A percentile compares a stretch with the other conserved stretches of the same genome.
Evolutionary conservation across 345 rosid species (phyloP).

Genomic region (Murraya paniculata): DNA sequence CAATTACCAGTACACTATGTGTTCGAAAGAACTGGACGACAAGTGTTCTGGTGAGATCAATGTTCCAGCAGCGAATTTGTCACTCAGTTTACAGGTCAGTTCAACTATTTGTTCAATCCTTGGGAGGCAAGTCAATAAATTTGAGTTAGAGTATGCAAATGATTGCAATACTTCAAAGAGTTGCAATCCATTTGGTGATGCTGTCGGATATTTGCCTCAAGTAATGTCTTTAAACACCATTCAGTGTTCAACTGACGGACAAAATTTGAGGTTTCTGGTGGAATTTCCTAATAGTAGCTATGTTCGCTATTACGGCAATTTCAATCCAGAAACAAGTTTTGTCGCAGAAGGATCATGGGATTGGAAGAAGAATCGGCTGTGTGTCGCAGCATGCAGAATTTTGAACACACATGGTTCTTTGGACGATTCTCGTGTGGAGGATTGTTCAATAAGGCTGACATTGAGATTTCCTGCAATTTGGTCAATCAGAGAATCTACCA

Average conservation of each 20-base stretch:
- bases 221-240: slow-evolving; percentile 18
- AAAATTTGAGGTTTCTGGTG: slow-evolving; percentile 19
- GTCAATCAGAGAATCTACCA: slow-evolving; percentile 23
- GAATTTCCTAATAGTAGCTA: slow-evolving; percentile 18
- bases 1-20: slow-evolving; percentile 20
- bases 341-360: slow-evolving; percentile 40
- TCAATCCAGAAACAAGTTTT: slow-evolving; percentile 24
- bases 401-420: background rate
- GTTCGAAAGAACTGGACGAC: background rate
- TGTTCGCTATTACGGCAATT: background rate
- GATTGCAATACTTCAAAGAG: slow-evolving; percentile 13
- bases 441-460: slow-evolving; percentile 31
- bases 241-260: slow-evolving; percentile 25
- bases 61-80: background rate
- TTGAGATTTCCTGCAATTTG: slow-evolving; percentile 35
- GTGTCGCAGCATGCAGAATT: slow-evolving; percentile 31
- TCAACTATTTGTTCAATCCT: slow-evolving; percentile 22
- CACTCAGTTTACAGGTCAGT: slow-evolving; percentile 14
- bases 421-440: slow-evolving; percentile 16
- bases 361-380: slow-evolving; percentile 19
- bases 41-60: background rate
- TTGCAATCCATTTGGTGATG: slow-evolving; percentile 24
- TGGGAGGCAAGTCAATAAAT: background rate
- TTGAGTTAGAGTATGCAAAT: slow-evolving; percentile 19
- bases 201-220: slow-evolving; percentile 19